Evolutionary conservation across 768 basidiomycete species (phyloP), one percentile per base, ranked within the genome.

Genomic region (Kwoniella newhampshirensis): DNA sequence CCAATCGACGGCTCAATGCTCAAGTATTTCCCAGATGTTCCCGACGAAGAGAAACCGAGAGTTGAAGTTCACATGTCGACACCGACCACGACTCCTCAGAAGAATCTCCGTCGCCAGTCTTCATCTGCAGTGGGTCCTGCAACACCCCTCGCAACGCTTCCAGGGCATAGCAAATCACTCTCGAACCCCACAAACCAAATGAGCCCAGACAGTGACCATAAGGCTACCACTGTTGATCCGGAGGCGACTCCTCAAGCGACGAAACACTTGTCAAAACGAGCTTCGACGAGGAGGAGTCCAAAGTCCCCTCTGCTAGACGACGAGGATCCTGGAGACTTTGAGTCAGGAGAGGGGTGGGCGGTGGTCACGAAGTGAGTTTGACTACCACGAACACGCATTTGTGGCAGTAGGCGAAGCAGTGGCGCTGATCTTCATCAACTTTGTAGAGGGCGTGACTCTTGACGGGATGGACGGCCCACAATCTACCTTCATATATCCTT

Each of bases 331-430:
- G 68, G 68, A 26, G 68, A 73, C 48, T 73, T 68, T 42, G 62
- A 67, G 47, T 52, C 60, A n/a, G 66, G 69, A 48, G 68, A 67
- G 52, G 71, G 71, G 1, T 73, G 71, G 71, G 71, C 68, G 26
- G 62, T 64, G 4, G 71, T 73, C 6, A 73, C 68, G 17, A 67
- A 70, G 71, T 71, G 58, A 66, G 67, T 68, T n/a, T 5, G 18
- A 47, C 20, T 42, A 4, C 26, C 20, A 23, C 17, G 5, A 39
- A 20, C 28, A 18, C 15, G 35, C n/a, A n/a, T n/a, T n/a, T n/a
- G n/a, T n/a, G n/a, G n/a, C n/a, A 20, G 9, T 8, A 9, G 23
- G n/a, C 9, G 23, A 43, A 43, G 9, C 7, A 43, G 9, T 45
- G 23, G 26, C 43, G 8, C 4, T 9, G 6, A 32, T 32, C 13